phyloP scores from a whole-genome alignment of 176 grass and related monocot species.

The Alloteropsis semialata region DNA sequence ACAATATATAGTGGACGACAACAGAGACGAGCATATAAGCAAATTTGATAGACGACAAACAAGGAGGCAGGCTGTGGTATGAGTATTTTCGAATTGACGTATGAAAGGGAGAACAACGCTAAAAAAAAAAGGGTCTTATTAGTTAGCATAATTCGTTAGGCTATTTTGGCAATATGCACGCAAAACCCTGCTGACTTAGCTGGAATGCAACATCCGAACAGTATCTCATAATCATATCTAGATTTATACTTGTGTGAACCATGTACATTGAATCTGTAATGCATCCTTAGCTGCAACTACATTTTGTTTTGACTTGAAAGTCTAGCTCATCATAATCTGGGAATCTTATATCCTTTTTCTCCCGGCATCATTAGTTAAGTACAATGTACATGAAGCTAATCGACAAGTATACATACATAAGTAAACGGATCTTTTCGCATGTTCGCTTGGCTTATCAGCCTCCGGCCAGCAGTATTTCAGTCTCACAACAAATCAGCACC shows the following conservation, averaged over 20 bases:
- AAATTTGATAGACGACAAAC: constrained; percentile 22
- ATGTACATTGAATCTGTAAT: constrained; percentile 16
- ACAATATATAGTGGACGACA: not conserved
- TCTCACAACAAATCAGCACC: too few species aligned
- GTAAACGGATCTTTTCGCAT: not conserved
- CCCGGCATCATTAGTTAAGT: not conserved
- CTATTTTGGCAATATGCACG: constrained; percentile 2
- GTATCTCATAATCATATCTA: not conserved
- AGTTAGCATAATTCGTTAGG: not conserved
- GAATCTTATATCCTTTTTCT: not conserved
- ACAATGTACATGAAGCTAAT: not conserved
- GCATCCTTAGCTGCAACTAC: constrained; percentile 6
- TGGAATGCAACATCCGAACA: constrained; percentile 2
- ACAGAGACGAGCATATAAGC: not conserved
- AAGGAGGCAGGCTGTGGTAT: not conserved
- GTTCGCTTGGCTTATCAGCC: too few species aligned
- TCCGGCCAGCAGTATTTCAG: too few species aligned
- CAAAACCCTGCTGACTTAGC: constrained; percentile 3
- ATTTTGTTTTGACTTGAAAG: constrained; percentile 13
- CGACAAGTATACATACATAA: not conserved
- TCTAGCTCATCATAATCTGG: not conserved
- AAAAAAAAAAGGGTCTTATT: not conserved
- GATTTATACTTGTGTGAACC: not conserved
- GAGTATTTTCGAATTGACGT: not conserved
- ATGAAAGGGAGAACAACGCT: not conserved